Evolutionary conservation across 192 early-diverging fungal genomes (phyloP).

Genomic region (Physocladia obscura): DNA sequence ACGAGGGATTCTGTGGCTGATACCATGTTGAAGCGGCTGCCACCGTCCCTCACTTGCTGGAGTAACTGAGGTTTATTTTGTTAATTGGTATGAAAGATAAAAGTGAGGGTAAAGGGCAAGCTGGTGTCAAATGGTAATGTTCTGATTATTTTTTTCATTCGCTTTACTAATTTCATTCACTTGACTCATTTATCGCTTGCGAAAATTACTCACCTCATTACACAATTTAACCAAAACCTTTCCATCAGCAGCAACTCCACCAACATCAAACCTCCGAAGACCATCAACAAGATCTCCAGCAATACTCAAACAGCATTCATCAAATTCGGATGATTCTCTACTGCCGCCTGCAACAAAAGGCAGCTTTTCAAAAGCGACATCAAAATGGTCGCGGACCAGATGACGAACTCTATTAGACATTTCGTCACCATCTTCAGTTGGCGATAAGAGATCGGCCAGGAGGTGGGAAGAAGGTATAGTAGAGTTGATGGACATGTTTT

Average conservation of each 20-base stretch:
- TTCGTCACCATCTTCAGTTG: constrained; percentile 50
- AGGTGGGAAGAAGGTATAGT: constrained; percentile 45
- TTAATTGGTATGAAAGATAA: no score
- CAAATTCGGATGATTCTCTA: constrained; percentile 9
- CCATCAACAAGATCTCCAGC: constrained; percentile 39
- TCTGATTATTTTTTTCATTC: neutral
- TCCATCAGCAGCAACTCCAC: constrained; percentile 48
- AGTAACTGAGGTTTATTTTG: no score
- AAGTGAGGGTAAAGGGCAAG: neutral
- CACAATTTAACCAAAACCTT: constrained; percentile 45
- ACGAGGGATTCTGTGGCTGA: constrained; percentile 55
- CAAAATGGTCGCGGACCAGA: constrained; percentile 44
- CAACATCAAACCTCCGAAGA: constrained; percentile 42
- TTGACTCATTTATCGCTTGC: no score
- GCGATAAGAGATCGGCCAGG: constrained; percentile 46
- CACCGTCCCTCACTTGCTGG: constrained; percentile 49
- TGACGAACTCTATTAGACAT: constrained; percentile 50
- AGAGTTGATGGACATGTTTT: constrained; percentile 59
- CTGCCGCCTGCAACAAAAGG: constrained; percentile 36
- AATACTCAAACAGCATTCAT: constrained; percentile 38
- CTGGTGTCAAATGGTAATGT: no score
- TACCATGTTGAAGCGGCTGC: constrained; percentile 58
- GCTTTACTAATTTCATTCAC: neutral
- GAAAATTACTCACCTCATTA: constrained; percentile 32
- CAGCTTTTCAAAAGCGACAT: constrained; percentile 47